Conservation (phyloP, 148 eudicot species). For the Amaranthus hypochondriacus region DNA sequence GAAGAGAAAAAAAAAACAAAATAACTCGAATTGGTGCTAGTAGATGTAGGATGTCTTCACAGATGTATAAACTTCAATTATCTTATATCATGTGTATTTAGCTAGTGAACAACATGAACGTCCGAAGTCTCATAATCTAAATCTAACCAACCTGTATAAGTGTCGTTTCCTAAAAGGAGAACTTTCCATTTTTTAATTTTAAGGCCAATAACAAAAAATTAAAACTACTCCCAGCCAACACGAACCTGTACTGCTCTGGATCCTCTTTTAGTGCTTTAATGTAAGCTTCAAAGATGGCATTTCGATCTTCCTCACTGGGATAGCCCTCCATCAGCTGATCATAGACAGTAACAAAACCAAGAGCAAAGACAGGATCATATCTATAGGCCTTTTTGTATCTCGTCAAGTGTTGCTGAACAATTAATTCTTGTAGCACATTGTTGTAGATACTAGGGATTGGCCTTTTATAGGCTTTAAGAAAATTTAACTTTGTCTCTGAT, state of each 20-base stretch:
- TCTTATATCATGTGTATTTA: background rate
- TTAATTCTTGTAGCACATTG: slow-evolving; percentile 82
- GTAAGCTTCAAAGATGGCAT: slow-evolving; percentile 81
- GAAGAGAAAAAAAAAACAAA: background rate
- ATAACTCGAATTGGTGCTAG: background rate
- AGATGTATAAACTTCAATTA: background rate
- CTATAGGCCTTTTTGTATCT: slow-evolving; percentile 72
- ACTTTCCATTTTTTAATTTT: background rate
- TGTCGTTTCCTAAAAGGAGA: background rate
- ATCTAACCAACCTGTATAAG: too few species aligned
- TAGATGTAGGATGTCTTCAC: background rate
- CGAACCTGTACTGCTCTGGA: slow-evolving; percentile 72
- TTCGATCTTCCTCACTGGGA: slow-evolving; percentile 82
- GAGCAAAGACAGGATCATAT: slow-evolving; percentile 93
- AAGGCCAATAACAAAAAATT: background rate
- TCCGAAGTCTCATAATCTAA: background rate
- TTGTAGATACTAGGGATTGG: slow-evolving; percentile 96
- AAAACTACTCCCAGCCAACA: slow-evolving; percentile 10
- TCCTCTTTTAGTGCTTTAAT: slow-evolving; percentile 80
- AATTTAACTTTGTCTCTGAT: slow-evolving; percentile 69
- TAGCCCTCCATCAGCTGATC: slow-evolving; percentile 99
- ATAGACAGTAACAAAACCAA: slow-evolving; percentile 94
- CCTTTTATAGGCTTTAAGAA: slow-evolving; percentile 79
- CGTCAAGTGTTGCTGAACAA: slow-evolving; percentile 90
- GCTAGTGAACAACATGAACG: background rate